Evolutionary conservation across 495 filamentous ascomycete genomes (phyloP), one percentile per base, ranked within the genome.

Genomic region (Penicillium salamii): DNA sequence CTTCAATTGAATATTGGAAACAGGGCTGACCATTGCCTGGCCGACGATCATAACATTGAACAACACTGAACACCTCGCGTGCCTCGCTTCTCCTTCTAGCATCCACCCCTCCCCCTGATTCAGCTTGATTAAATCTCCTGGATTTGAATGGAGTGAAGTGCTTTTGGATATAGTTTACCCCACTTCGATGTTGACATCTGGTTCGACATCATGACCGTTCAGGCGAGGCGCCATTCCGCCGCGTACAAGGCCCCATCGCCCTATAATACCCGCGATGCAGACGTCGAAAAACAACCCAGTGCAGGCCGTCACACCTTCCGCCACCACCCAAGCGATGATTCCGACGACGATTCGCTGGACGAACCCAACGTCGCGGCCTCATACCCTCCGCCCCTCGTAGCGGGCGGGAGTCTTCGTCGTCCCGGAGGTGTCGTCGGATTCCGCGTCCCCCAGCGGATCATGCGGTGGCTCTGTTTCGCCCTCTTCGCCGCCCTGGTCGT

Each of bases 401-500:
- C 83, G 32, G 74, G 69, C 50, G 62, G 68, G 54, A 39, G 63
- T 57, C 42, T 59, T 67, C 53, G 74, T 36, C 67, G 70, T 11
- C 54, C 63, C 13, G 70, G 75, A 21, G 52, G 63, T 8, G 53
- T 58, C 15, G 57, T 74, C 5, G 70, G 77, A 41, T 72, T 76
- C 55, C 80, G 80, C 20, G 51, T 87, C 71, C 43, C 74, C 19
- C 79, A 86, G 52, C 80, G 73, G 54, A 72, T 89, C 13, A 78
- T 86, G 57, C 78, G 86, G 61, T 90, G 82, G 58, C 77, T 93
- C 31, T 89, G 87, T 53, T 70, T 88, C 26, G 80, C 77, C 15
- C 63, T 95, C 38, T 80, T 87, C 19, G 77, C 76, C 1, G 80
- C 81, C 0, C 75, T 95, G 14, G 51, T 92, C 6, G 52, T 91